Percentiles rank a stretch among this genome's conserved stretches.
Conservation (phyloP, 1,284 basidiomycete species). For the Leucoagaricus sp. region DNA sequence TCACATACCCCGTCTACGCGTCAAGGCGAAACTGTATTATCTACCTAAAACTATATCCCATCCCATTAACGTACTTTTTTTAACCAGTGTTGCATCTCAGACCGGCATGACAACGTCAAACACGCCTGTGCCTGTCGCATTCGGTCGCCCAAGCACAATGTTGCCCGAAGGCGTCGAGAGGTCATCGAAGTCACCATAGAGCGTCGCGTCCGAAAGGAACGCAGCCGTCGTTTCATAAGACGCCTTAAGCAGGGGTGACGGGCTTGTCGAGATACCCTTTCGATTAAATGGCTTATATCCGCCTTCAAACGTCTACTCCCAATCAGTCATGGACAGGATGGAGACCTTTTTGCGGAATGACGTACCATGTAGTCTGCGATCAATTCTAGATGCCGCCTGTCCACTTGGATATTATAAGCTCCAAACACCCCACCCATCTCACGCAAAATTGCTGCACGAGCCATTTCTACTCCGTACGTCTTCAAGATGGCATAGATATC, state of each 20-base stretch:
- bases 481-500: conserved; percentile 92
- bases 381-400: conserved; percentile 92
- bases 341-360: conserved; percentile 13
- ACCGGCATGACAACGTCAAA: conserved; percentile 76
- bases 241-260: conserved; percentile 94
- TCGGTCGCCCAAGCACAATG: conserved; percentile 89
- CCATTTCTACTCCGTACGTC: conserved; percentile 98
- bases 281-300: conserved; percentile 98
- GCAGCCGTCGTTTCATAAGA: conserved; percentile 97
- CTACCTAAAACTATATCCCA: conserved; percentile 13
- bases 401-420: conserved; percentile 97
- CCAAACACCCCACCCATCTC: conserved; percentile 94
- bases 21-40: conserved; percentile 18
- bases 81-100: conserved; percentile 14
- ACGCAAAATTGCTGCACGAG: conserved; percentile 86
- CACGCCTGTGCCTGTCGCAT: conserved; percentile 82
- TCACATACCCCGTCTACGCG: conserved; percentile 10
- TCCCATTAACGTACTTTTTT: conserved; percentile 19
- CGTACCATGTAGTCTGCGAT: conserved; percentile 99
- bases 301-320: conserved; percentile 87
- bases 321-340: neutral
- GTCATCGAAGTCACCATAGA: conserved; percentile 95
- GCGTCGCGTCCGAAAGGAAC: conserved; percentile 92
- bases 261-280: conserved; percentile 88
- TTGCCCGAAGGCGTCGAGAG: conserved; percentile 87